Base-by-base conservation (phyloP, 139 green algal genomes). In the Diplosphaera chodatii region DNA sequence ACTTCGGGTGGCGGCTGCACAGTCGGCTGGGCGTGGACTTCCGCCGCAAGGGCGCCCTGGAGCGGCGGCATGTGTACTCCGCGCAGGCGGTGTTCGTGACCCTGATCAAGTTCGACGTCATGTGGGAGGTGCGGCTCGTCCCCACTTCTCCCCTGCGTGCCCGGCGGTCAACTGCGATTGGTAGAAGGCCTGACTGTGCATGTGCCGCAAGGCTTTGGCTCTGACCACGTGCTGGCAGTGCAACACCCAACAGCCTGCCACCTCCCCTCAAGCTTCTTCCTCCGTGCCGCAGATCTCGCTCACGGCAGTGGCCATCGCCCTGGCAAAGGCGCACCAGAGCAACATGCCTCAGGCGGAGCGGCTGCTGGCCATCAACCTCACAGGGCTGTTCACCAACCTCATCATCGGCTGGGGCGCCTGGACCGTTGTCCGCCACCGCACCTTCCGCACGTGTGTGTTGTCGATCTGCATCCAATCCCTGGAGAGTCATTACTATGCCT, bases 1-100 rank as follows among this genome's bases (percentile, higher is more conserved):
- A 82, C 55, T 82, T 82, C 71, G 77, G 77, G 4, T 82, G 77
- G 77, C 74, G 77, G 27, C 34, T 82, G 40, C 73, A 78, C 41
- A 69, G 62, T 33, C 79, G 75, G 25, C 55, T 82, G 13, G 77
- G 77, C 2, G 73, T 81, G 28, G 77, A 82, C 37, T 77, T 68
- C 32, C 66, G 77, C 27, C 31, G 70, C 56, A 68, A 78, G 34
- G 73, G 55, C 16, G 76, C 76, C 22, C 22, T 18, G 3, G 48
- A 59, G 48, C 48, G 48, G 48, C 48, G 48, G 16, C 48, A 59
- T 25, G 48, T 59, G 48, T 59, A 59, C 48, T 59, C 48, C 48
- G 48, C 48, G 4, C 48, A 59, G 48, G 48, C 48, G 16, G 18
- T 25, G 13, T 59, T 59, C 48, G 48, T 59, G 10, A 59, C 48